Evolutionary conservation across 441 rosid species (phyloP), one percentile per base, ranked within the genome.

Genomic region (Pelargonium fulgidum): DNA sequence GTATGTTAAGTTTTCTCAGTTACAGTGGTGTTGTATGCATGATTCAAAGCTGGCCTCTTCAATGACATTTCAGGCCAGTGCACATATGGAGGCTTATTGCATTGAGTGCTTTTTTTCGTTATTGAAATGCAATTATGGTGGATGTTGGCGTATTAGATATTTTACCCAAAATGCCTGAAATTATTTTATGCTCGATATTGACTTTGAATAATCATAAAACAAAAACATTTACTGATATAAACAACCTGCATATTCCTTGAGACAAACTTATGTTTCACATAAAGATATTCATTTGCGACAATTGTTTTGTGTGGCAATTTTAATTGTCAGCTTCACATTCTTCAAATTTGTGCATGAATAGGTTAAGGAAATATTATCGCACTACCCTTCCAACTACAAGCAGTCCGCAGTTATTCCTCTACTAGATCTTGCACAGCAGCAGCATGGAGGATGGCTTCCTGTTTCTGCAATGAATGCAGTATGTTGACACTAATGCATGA

Each of bases 381-480:
- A 92, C 77, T 95, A 92, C 75, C 99, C 99, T 41, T 83, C 97
- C 70, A 95, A 95, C 81, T 95, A 95, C 86, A 90, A 95, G 87
- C 99, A 92, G 84, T 92, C 99, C 11, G 95, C 98, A 3, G 99
- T 90, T 68, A 95, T 95, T 80, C 95, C 97, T 69, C 85, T 95
- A 70, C 88, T 95, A 70, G 99, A 95, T 85, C 98, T 95, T 77
- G 99, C 97, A 50, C 99, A 95, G 73, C 98, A 92, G 87, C 99
- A 95, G 81, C 96, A 92, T 86, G 97, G 99, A 78, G 98, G 97
- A 5, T 92, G 99, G 98, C 95, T 95, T 52, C 96, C 98, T 62
- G 97, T 95, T 76, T 95, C 98, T 2, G 98, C 98, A 12, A 92
- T 95, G 98, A 89, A 95, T 81, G 96, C 89, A 0, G 99, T 92